Conservation (phyloP, 768 basidiomycete genomes). For the Tulasnella sp. region DNA sequence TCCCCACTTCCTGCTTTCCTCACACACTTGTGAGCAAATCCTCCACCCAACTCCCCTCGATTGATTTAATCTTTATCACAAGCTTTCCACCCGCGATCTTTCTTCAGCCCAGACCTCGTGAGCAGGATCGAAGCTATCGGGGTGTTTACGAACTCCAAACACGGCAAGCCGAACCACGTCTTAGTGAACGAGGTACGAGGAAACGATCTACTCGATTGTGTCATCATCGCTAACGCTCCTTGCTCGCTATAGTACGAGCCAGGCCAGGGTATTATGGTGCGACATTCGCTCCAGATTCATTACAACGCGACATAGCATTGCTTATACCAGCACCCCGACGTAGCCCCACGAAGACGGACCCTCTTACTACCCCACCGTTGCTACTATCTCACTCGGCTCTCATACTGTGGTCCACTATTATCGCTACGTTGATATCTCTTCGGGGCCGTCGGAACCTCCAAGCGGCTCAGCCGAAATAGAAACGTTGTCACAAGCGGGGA, state of each 20-base stretch:
- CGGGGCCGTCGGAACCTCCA: slow-evolving; percentile 14
- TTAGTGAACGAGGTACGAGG: slow-evolving; percentile 67
- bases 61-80: slow-evolving; percentile 7
- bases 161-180: slow-evolving; percentile 71
- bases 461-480: background rate
- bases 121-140: slow-evolving; percentile 52
- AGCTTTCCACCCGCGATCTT: background rate
- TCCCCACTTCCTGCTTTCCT: slow-evolving; percentile 63
- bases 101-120: slow-evolving; percentile 60
- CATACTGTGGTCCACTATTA: slow-evolving; percentile 79
- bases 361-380: slow-evolving; percentile 73
- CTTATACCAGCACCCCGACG: background rate
- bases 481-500: no score
- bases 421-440: slow-evolving; percentile 33
- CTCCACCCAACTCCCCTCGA: background rate
- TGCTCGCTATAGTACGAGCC: slow-evolving; percentile 48
- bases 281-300: slow-evolving; percentile 18
- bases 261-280: slow-evolving; percentile 88
- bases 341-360: slow-evolving; percentile 93
- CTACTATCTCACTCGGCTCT: slow-evolving; percentile 79
- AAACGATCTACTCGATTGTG: slow-evolving; percentile 19
- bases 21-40: slow-evolving; percentile 37
- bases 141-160: slow-evolving; percentile 49
- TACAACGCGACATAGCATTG: background rate
- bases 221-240: background rate